Conservation (phyloP, 352 stramenopile species). For the Globisporangium megalacanthum region DNA sequence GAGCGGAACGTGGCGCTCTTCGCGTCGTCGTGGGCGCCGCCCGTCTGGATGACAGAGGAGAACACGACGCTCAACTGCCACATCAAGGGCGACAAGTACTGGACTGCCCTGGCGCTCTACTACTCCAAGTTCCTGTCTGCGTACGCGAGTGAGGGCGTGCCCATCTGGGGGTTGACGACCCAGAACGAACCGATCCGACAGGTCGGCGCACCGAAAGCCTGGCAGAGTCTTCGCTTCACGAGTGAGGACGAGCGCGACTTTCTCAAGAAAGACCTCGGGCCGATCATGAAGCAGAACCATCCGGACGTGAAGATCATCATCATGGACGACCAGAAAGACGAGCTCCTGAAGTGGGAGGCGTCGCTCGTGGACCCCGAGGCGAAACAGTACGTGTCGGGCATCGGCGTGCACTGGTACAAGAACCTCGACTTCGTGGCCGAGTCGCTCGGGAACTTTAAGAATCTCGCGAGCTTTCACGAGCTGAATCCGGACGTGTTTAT, state of each 20-base stretch:
- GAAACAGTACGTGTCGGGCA: conserved; percentile 66
- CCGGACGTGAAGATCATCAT: conserved; percentile 80
- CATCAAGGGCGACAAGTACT: conserved; percentile 55
- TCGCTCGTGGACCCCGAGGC: conserved; percentile 41
- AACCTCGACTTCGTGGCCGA: conserved; percentile 45
- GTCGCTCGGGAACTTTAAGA: conserved; percentile 37
- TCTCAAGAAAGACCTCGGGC: conserved; percentile 73
- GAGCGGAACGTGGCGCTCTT: conserved; percentile 56
- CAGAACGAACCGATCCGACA: conserved; percentile 79
- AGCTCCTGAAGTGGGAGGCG: conserved; percentile 34
- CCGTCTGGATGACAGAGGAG: conserved; percentile 83
- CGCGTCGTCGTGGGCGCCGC: conserved; percentile 76
- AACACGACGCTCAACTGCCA: conserved; percentile 52
- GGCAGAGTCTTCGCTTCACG: conserved; percentile 52
- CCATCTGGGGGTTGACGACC: conserved; percentile 75
- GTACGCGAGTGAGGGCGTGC: conserved; percentile 66
- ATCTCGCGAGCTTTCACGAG: conserved; percentile 43
- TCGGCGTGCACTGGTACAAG: conserved; percentile 88
- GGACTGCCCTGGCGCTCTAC: conserved; percentile 75
- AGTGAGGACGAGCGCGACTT: conserved; percentile 45
- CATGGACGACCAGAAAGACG: conserved; percentile 79
- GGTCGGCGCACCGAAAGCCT: conserved; percentile 25
- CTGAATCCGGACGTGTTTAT: conserved; percentile 70
- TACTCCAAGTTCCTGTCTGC: conserved; percentile 83
- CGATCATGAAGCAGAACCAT: conserved; percentile 51